Evolutionary conservation across 2,329 filamentous ascomycete genomes (phyloP).

Genomic region (Paraphoma chrysanthemicola): DNA sequence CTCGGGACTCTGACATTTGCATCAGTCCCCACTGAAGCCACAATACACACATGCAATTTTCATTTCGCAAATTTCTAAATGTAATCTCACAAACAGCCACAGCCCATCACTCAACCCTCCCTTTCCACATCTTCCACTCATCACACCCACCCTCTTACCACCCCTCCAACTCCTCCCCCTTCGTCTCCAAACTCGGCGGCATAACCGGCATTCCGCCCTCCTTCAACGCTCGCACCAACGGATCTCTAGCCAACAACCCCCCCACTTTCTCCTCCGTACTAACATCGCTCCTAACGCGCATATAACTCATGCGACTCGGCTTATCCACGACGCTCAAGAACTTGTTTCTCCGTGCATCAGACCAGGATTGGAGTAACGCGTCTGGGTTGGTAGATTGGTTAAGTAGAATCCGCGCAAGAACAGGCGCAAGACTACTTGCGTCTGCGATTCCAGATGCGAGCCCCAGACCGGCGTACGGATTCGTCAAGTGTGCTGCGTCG

Average conservation of each 20-base stretch:
- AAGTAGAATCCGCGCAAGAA: slow-evolving; percentile 33
- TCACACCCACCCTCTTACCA: slow-evolving; percentile 20
- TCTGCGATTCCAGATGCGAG: slow-evolving; percentile 46
- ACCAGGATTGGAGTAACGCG: slow-evolving; percentile 44
- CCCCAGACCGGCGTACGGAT: slow-evolving; percentile 47
- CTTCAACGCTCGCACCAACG: slow-evolving; percentile 37
- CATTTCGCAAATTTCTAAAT: too few relatives aligned
- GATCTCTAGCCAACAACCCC: slow-evolving; percentile 31
- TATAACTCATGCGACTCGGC: slow-evolving; percentile 37
- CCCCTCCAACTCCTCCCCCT: slow-evolving; percentile 30
- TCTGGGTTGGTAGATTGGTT: slow-evolving; percentile 19
- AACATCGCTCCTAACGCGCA: slow-evolving; percentile 32
- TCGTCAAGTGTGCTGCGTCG: slow-evolving; percentile 51
- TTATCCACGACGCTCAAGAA: slow-evolving; percentile 47
- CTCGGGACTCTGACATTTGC: too few relatives aligned
- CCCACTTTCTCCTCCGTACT: slow-evolving; percentile 34
- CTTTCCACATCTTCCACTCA: background rate
- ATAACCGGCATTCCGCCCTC: slow-evolving; percentile 36
- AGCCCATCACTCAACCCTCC: background rate
- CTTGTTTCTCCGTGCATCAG: slow-evolving; percentile 39
- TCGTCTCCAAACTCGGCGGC: slow-evolving; percentile 37
- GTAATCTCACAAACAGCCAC: too few relatives aligned
- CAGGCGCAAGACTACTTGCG: slow-evolving; percentile 35
- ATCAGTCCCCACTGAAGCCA: too few relatives aligned
- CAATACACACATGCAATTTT: background rate